Evolutionary conservation across 345 rosid genomes (phyloP).

Genomic region (Pseudoturritis turrita): DNA sequence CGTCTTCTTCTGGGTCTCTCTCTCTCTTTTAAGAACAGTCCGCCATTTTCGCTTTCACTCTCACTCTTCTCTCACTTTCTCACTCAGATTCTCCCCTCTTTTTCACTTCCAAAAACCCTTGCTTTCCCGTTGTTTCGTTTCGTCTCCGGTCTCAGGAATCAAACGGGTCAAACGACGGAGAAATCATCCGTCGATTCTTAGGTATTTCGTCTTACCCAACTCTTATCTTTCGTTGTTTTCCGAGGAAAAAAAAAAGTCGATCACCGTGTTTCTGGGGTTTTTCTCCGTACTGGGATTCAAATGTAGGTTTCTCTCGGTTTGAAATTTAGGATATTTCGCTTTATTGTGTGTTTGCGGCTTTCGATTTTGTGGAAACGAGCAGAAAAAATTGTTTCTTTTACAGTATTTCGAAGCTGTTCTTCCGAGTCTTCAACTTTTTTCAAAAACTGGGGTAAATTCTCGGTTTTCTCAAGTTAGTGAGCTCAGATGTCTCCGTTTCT

Average conservation of each 20-base stretch:
- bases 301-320: conserved; percentile 4
- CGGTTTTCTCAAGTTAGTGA: conserved; percentile 2
- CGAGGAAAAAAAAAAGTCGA: background rate
- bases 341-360: background rate
- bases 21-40: background rate
- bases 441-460: background rate
- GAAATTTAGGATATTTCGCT: background rate
- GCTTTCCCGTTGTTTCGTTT: background rate
- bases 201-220: conserved; percentile 12
- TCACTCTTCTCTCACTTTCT: background rate
- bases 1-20: background rate
- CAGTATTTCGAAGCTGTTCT: conserved; percentile 1
- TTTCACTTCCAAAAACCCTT: conserved; percentile 3
- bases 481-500: background rate
- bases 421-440: background rate
- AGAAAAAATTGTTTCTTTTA: conserved; percentile 1
- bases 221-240: background rate
- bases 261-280: background rate
- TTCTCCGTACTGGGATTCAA: conserved; percentile 16
- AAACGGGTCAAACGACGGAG: background rate
- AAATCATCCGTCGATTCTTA: conserved; percentile 10
- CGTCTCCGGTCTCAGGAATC: background rate
- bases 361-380: conserved; percentile 6
- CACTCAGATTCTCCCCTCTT: conserved; percentile 19
- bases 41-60: conserved; percentile 14